phyloP scores from a whole-genome alignment of 768 basidiomycete species.

The Tricholoma terreum region DNA sequence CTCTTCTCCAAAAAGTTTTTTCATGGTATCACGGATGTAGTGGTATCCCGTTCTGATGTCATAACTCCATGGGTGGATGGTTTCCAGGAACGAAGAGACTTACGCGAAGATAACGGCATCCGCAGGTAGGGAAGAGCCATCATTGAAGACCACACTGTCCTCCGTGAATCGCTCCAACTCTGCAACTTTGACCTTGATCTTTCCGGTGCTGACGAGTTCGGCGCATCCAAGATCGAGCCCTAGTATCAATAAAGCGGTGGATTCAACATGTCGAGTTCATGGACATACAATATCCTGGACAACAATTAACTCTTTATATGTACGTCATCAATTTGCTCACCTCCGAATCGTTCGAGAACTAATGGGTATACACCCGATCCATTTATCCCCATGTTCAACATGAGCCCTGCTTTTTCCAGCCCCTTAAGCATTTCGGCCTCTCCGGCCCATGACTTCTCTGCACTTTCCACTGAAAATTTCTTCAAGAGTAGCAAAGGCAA shows the following conservation, averaged over 20 bases:
- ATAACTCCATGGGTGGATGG: background rate
- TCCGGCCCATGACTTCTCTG: constrained; percentile 20
- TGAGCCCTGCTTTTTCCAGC: constrained; percentile 34
- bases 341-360: constrained; percentile 29
- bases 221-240: constrained; percentile 48
- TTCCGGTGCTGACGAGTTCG: constrained; percentile 49
- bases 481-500: constrained; percentile 23
- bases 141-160: constrained; percentile 34
- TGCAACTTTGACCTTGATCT: constrained; percentile 58
- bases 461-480: constrained; percentile 13
- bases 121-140: constrained; percentile 36
- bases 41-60: constrained; percentile 25
- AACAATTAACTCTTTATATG: background rate
- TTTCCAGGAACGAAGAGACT: constrained; percentile 1
- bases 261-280: background rate
- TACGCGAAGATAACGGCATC: constrained; percentile 48
- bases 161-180: constrained; percentile 35
- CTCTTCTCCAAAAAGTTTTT: constrained; percentile 33
- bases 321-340: constrained; percentile 15
- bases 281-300: constrained; percentile 11
- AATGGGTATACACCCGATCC: constrained; percentile 28
- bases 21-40: constrained; percentile 26
- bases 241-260: constrained; percentile 4
- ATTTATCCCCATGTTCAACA: constrained; percentile 32
- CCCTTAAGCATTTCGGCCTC: constrained; percentile 34